These are phyloP conservation scores for Solanum clarkiae DNA, from an alignment of 257 asterid species.

Conservation along the genomic window DNA sequence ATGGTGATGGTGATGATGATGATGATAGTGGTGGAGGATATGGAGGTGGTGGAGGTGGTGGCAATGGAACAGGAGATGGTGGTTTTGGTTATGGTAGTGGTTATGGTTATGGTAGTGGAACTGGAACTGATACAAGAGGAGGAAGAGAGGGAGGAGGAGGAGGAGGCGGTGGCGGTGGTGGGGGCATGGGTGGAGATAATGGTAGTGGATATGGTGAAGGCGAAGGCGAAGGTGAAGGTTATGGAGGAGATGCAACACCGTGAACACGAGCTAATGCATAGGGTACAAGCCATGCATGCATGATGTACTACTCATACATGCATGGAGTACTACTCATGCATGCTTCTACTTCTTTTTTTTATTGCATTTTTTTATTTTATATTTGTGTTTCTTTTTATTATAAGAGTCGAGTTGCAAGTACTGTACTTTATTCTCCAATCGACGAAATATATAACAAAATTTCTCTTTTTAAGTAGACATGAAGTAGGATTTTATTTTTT, in stretches of 20 bases:
- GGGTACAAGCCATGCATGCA: not conserved
- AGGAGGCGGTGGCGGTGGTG: not conserved
- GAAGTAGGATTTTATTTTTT: not conserved
- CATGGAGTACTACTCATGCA: not conserved
- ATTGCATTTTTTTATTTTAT: not conserved
- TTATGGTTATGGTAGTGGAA: not conserved
- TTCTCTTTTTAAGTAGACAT: not conserved
- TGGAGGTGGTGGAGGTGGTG: not conserved
- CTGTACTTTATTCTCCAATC: not conserved
- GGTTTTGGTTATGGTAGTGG: not conserved
- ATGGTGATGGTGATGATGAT: not conserved
- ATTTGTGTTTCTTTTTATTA: not conserved
- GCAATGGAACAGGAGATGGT: not conserved
- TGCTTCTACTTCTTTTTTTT: not conserved
- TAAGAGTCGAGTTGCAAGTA: not conserved
- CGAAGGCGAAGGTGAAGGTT: not conserved
- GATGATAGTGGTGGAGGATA: not conserved
- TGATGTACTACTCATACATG: not conserved
- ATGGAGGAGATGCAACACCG: not conserved
- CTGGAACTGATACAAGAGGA: not conserved
- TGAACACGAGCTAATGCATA: not conserved
- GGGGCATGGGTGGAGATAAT: not conserved
- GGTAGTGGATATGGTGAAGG: not conserved
- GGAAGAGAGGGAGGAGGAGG: not conserved
- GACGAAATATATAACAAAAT: not conserved